Conservation (phyloP, 1,139 yeast species). For the Debaryomyces fabryi region DNA sequence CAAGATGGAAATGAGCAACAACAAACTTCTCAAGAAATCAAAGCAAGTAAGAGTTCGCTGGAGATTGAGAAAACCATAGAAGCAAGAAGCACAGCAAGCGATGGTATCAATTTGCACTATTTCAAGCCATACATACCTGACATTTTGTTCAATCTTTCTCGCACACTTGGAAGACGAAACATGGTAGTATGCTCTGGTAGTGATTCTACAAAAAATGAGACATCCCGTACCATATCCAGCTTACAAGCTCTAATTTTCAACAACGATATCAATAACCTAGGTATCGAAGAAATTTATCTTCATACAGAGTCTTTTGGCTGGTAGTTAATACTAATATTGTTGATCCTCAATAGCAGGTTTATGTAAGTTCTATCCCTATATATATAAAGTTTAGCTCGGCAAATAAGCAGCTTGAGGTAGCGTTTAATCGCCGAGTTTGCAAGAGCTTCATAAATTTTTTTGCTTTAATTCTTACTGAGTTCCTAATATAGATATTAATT, state of each 20-base stretch:
- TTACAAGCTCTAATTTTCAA: slow-evolving; percentile 38
- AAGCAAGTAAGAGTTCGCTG: neutral
- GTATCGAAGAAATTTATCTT: slow-evolving; percentile 53
- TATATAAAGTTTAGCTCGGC: too few relatives aligned
- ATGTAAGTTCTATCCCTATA: neutral
- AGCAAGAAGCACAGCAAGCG: slow-evolving; percentile 3
- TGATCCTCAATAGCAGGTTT: neutral
- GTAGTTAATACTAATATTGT: slow-evolving; percentile 25
- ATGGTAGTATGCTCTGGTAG: slow-evolving; percentile 58
- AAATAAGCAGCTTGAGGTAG: too few relatives aligned
- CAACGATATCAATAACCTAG: slow-evolving; percentile 25
- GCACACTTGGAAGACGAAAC: slow-evolving; percentile 38
- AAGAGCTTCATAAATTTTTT: too few relatives aligned
- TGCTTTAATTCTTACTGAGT: too few relatives aligned
- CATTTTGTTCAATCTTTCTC: slow-evolving; percentile 22
- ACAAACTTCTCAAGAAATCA: neutral
- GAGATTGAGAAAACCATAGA: slow-evolving; percentile 19
- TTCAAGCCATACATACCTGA: slow-evolving; percentile 38
- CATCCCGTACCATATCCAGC: slow-evolving; percentile 46
- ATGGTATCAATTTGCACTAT: slow-evolving; percentile 22
- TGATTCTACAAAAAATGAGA: slow-evolving; percentile 43
- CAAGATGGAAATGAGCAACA: slow-evolving; percentile 2
- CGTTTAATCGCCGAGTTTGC: too few relatives aligned
- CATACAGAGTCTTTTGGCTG: slow-evolving; percentile 66
- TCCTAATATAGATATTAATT: too few relatives aligned